Evolutionary conservation across 2,329 filamentous ascomycete species (phyloP).

Genomic region (Phialophora macrospora): DNA sequence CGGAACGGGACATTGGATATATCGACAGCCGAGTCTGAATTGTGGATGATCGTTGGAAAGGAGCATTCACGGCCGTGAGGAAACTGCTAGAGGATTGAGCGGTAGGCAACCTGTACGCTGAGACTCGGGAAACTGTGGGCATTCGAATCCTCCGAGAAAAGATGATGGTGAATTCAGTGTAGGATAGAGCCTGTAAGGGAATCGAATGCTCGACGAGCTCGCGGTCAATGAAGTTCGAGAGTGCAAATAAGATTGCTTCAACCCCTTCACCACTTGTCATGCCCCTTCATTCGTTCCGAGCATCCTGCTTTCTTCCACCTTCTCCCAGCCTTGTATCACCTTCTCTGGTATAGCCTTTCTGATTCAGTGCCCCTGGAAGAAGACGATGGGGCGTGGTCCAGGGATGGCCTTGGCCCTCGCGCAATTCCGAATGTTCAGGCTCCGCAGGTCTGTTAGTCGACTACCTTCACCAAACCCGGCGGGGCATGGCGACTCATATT

Average conservation of each 20-base stretch:
- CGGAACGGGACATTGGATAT: not conserved
- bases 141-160: not conserved
- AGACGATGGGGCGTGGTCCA: not conserved
- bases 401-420: not conserved
- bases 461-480: not conserved
- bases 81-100: not conserved
- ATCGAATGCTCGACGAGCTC: not conserved
- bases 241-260: not conserved
- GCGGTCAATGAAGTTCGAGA: not conserved
- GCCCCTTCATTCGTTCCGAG: not conserved
- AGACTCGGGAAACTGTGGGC: not conserved
- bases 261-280: not conserved
- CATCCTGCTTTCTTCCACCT: not conserved
- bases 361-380: not conserved
- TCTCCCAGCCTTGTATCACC: too few relatives aligned
- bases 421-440: not conserved
- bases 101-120: not conserved
- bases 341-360: not conserved
- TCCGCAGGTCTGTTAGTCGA: not conserved
- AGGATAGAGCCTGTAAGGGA: not conserved
- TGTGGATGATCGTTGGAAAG: not conserved
- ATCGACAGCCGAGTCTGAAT: not conserved
- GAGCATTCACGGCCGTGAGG: not conserved
- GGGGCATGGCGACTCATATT: not conserved
- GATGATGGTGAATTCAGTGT: not conserved